phyloP scores from a whole-genome alignment of 306 rosid genomes.

The Vicia villosa region DNA sequence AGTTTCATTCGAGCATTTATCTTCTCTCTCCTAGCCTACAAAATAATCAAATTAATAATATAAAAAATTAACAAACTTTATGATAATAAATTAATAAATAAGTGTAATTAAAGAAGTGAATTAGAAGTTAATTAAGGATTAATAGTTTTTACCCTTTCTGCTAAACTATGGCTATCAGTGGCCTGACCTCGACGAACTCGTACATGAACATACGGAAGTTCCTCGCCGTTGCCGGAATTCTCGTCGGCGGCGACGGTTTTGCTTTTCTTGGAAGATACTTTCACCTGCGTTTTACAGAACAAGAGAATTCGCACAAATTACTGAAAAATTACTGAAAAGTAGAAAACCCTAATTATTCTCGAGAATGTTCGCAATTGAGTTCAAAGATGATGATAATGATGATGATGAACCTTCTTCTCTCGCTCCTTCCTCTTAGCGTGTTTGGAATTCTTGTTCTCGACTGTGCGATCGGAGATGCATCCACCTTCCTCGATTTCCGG shows the following conservation, averaged over 20 bases:
- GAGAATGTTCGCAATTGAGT: background rate
- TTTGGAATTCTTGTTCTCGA: constrained; percentile 52
- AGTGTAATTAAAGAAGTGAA: constrained; percentile 32
- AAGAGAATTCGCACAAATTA: constrained; percentile 30
- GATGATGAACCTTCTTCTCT: constrained; percentile 75
- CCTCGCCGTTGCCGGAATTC: constrained; percentile 58
- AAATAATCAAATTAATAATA: background rate
- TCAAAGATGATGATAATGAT: background rate
- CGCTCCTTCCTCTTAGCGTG: constrained; percentile 82
- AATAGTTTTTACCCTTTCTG: constrained; percentile 78
- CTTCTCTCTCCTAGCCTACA: constrained; percentile 99
- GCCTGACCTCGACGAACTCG: constrained; percentile 99
- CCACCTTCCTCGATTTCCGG: constrained; percentile 58
- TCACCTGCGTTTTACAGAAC: constrained; percentile 56
- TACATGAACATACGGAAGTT: constrained; percentile 91
- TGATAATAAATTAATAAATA: background rate
- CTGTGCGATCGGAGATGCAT: constrained; percentile 50
- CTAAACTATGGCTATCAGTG: constrained; percentile 96
- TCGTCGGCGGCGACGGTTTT: constrained; percentile 58
- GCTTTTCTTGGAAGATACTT: constrained; percentile 66
- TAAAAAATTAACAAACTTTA: constrained; percentile 14
- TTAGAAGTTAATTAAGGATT: constrained; percentile 33
- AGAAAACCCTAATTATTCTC: constrained; percentile 55
- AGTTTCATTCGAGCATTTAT: constrained; percentile 96
- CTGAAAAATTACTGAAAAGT: too few relatives aligned